Evolutionary conservation across 257 asterid genomes (phyloP).

Genomic region (Lantana camara): DNA sequence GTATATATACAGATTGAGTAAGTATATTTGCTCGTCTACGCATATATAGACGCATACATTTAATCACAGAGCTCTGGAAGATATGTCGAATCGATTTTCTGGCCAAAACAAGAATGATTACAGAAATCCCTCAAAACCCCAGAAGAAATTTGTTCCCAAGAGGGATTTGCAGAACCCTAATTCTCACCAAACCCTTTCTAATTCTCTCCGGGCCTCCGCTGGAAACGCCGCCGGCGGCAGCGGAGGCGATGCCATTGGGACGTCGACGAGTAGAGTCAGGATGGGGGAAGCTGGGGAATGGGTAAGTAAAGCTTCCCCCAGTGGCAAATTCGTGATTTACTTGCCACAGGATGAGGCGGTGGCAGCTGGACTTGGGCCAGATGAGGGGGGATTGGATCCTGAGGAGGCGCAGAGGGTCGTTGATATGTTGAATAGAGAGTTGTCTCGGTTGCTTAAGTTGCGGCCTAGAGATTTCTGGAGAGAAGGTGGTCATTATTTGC

Average conservation of each 20-base stretch:
- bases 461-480: constrained; percentile 85
- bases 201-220: constrained; percentile 47
- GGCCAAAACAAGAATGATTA: constrained; percentile 40
- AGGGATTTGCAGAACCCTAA: constrained; percentile 45
- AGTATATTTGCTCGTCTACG: no score
- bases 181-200: constrained; percentile 54
- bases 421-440: constrained; percentile 79
- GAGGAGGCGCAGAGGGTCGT: constrained; percentile 88
- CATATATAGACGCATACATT: not conserved
- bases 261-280: constrained; percentile 44
- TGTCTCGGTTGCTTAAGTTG: constrained; percentile 76
- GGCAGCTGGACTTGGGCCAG: constrained; percentile 78
- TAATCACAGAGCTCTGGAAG: not conserved
- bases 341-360: constrained; percentile 99
- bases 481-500: constrained; percentile 86
- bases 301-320: constrained; percentile 35
- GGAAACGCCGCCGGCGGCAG: constrained; percentile 16
- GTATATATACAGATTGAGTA: no score
- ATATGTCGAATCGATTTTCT: constrained; percentile 64
- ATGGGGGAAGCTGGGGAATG: constrained; percentile 51
- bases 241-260: constrained; percentile 27
- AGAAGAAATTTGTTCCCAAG: constrained; percentile 53
- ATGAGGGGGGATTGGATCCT: constrained; percentile 90
- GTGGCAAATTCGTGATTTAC: constrained; percentile 71
- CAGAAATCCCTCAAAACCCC: constrained; percentile 46